Evolutionary conservation across 306 rosid genomes (phyloP), one percentile per base, ranked within the genome.

Genomic region (Corylus avellana): DNA sequence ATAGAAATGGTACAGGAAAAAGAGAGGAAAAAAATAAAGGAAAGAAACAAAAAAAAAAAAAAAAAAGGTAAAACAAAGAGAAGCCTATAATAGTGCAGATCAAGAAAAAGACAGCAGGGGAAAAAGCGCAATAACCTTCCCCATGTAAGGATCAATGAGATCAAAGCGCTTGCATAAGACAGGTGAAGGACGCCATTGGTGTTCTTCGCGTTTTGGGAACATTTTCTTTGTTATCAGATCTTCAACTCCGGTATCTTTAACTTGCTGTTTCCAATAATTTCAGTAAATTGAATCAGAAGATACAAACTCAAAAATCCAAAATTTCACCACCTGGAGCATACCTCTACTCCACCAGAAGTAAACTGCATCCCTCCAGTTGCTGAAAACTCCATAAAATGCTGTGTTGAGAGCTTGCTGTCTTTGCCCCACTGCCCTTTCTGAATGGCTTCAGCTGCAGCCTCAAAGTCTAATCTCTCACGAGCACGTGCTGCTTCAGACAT

Each of bases 401-500:
- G 85, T 44, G 80, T 39, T 37, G 86, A 83, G 77, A 69, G 72
- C 86, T 90, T 91, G 88, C 79, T 75, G 83, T 85, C 96, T 72
- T 82, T 91, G 75, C 87, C 78, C 81, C 72, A 78, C 46, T 86
- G 87, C 17, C 89, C 93, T 78, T 95, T 95, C 89, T 90, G 80
- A 50, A 95, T 85, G 77, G 97, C 92, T 77, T 90, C 97, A 35
- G 99, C 97, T 42, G 97, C 96, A 74, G 96, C 96, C 89, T 95
- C 99, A 86, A 95, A 95, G 88, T 92, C 96, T 68, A 95, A 80
- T 62, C 97, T 89, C 87, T 95, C 99, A 73, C 89, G 91, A 75
- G 99, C 99, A 81, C 99, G 98, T 59, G 92, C 92, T 75, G 87
- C 94, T 84, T 95, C 99, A 71, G 99, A 88, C 98, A 95, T 89